phyloP scores from a whole-genome alignment of 108 stramenopile species.

The Nitzschia sp. region DNA sequence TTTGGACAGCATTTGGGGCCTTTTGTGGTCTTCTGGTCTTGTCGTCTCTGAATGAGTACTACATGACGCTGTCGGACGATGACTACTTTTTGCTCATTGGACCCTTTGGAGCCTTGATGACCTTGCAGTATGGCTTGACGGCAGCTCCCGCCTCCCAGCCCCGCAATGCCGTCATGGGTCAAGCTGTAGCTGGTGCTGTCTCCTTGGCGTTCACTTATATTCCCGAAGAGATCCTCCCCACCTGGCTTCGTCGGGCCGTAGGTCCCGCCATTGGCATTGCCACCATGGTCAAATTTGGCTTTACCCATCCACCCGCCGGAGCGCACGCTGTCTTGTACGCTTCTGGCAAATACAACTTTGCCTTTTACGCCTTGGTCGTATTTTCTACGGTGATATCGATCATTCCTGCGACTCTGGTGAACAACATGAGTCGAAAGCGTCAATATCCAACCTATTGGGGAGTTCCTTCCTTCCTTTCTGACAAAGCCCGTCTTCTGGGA shows the following conservation, averaged over 20 bases:
- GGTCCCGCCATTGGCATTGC: conserved; percentile 41
- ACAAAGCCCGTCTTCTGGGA: too few species aligned
- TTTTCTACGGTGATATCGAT: conserved; percentile 32
- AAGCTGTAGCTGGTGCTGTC: conserved; percentile 31
- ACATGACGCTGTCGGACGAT: conserved; percentile 15
- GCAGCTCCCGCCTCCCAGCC: conserved; percentile 65
- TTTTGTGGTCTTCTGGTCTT: conserved; percentile 29
- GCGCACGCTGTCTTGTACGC: conserved; percentile 37
- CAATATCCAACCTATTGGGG: conserved; percentile 64
- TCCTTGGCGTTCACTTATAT: conserved; percentile 26
- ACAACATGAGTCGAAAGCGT: conserved; percentile 52
- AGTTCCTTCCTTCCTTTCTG: not conserved
- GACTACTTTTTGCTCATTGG: conserved; percentile 15
- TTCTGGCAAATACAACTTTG: conserved; percentile 20
- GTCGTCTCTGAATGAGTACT: conserved; percentile 16
- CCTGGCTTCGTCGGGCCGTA: conserved; percentile 35
- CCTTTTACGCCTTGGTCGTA: conserved; percentile 29
- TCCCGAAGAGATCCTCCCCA: conserved; percentile 14
- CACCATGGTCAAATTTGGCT: conserved; percentile 45
- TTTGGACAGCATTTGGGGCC: conserved; percentile 39
- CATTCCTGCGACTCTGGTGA: conserved; percentile 41
- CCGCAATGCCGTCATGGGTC: conserved; percentile 45
- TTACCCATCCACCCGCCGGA: conserved; percentile 60
- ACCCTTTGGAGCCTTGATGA: conserved; percentile 58
- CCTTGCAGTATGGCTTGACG: conserved; percentile 56